Conservation (phyloP, 371 early-diverging fungal genomes). For the Mortierella sp. region DNA sequence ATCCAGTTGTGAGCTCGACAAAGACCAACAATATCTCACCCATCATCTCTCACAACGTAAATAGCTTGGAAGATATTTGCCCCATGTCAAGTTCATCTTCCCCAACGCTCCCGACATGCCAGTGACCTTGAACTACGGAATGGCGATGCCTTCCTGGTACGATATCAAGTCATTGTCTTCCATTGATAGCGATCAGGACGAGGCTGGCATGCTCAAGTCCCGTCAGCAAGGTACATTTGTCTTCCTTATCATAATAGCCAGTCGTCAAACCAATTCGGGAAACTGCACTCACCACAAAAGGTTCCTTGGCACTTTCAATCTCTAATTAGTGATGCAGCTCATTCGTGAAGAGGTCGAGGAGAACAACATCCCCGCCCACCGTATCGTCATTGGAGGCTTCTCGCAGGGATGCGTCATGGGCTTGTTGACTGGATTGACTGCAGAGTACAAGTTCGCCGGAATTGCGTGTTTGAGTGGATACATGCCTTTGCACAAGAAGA, state of each 20-base stretch:
- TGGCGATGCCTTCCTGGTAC: conserved; percentile 89
- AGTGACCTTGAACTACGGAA: conserved; percentile 89
- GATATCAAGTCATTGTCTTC: conserved; percentile 78
- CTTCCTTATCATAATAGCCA: neutral
- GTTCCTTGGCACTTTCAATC: neutral
- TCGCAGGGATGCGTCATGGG: conserved; percentile 93
- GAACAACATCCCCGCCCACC: conserved; percentile 82
- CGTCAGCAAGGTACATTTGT: conserved; percentile 64
- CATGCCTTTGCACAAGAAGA: conserved; percentile 76
- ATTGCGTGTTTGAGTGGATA: conserved; percentile 83
- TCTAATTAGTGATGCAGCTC: conserved; percentile 74
- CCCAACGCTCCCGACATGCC: conserved; percentile 90
- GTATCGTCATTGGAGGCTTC: conserved; percentile 96
- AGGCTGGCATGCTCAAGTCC: conserved; percentile 81
- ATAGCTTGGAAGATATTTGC: conserved; percentile 63
- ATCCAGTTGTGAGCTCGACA: neutral
- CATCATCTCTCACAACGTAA: neutral
- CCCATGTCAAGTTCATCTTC: conserved; percentile 87
- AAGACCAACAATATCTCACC: conserved; percentile 1
- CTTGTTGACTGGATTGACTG: conserved; percentile 80
- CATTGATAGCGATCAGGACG: conserved; percentile 77
- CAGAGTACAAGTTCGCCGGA: conserved; percentile 77
- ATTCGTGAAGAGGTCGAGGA: conserved; percentile 84
- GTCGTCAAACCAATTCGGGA: neutral
- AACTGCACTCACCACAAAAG: neutral